Conservation (phyloP, 169 alveolate genomes). For the Plasmodium coatneyi region DNA sequence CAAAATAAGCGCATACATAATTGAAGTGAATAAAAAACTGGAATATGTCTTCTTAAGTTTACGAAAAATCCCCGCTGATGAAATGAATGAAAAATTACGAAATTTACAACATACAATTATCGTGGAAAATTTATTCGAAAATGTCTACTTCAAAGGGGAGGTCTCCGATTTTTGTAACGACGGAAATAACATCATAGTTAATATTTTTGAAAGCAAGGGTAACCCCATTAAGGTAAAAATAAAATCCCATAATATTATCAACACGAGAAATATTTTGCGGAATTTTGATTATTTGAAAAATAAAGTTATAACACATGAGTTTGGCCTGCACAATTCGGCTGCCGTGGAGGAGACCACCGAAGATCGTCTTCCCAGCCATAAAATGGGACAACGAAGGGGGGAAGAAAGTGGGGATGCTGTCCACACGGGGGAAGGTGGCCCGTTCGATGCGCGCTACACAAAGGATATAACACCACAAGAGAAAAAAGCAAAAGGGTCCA, state of each 20-base stretch:
- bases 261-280: constrained; percentile 60
- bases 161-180: constrained; percentile 59
- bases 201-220: constrained; percentile 55
- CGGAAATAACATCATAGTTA: constrained; percentile 71
- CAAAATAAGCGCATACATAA: constrained; percentile 70
- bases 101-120: constrained; percentile 47
- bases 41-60: constrained; percentile 70
- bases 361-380: not conserved
- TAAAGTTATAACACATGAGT: constrained; percentile 47
- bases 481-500: constrained; percentile 7
- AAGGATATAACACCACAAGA: not conserved
- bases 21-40: constrained; percentile 67
- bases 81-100: constrained; percentile 12
- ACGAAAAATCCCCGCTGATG: constrained; percentile 13
- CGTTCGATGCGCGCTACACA: not conserved
- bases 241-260: constrained; percentile 70
- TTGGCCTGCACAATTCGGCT: not conserved
- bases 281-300: constrained; percentile 73
- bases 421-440: not conserved
- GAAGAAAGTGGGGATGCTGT: not conserved
- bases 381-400: not conserved
- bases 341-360: not conserved
- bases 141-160: constrained; percentile 69
- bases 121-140: constrained; percentile 69
- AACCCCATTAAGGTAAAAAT: constrained; percentile 49